Evolutionary conservation across 148 eudicot genomes (phyloP).

Genomic region (Diospyros lotus): DNA sequence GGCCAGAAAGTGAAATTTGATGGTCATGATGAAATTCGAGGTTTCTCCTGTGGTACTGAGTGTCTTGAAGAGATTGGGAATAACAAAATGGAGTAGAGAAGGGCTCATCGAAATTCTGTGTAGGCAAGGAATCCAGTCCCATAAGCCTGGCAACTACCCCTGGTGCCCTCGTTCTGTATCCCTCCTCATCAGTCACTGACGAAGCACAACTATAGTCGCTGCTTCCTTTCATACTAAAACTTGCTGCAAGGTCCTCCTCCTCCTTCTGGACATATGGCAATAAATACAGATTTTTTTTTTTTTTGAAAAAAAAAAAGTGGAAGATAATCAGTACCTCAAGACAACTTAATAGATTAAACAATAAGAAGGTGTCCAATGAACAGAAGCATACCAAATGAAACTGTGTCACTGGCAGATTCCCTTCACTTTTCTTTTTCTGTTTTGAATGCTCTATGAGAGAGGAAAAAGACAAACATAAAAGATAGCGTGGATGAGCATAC

Average conservation of each 20-base stretch:
- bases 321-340: not conserved
- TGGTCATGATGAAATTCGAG: slow-evolving; percentile 42
- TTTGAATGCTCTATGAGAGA: slow-evolving; percentile 52
- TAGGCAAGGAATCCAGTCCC: slow-evolving; percentile 89
- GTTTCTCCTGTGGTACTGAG: slow-evolving; percentile 39
- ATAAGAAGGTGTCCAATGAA: not conserved
- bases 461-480: slow-evolving; percentile 14
- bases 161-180: slow-evolving; percentile 56
- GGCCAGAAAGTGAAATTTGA: slow-evolving; percentile 32
- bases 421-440: slow-evolving; percentile 66
- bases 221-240: slow-evolving; percentile 54
- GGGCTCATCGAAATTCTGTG: slow-evolving; percentile 45
- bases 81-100: slow-evolving; percentile 61
- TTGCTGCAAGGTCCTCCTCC: slow-evolving; percentile 55
- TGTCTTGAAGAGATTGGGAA: slow-evolving; percentile 52
- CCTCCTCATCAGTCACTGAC: slow-evolving; percentile 81
- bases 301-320: not conserved
- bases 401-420: slow-evolving; percentile 54
- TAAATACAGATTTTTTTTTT: not conserved
- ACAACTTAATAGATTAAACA: not conserved
- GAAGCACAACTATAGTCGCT: slow-evolving; percentile 88
- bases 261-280: slow-evolving; percentile 43
- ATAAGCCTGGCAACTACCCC: slow-evolving; percentile 92
- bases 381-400: slow-evolving; percentile 43
- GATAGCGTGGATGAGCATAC: not conserved